Conservation (phyloP, 495 filamentous ascomycete species). For the Penicillium salamii region DNA sequence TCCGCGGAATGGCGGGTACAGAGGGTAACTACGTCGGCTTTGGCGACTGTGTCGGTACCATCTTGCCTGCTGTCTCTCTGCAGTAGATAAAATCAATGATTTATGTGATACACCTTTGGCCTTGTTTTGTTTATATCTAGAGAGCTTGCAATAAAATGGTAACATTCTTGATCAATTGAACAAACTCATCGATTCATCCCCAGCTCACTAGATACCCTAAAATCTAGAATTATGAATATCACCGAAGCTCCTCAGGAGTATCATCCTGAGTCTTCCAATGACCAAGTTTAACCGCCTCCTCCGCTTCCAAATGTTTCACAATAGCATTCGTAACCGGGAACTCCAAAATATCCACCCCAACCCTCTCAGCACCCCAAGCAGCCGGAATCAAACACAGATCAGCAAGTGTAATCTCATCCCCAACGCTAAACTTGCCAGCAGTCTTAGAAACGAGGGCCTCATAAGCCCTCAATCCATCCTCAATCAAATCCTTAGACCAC, state of each 20-base stretch:
- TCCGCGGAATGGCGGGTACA: conserved; percentile 65
- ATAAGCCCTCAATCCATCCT: conserved; percentile 47
- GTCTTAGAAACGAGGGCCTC: conserved; percentile 31
- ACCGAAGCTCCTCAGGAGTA: conserved; percentile 48
- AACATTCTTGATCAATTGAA: too few relatives aligned
- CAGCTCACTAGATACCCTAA: too few relatives aligned
- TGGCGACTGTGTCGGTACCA: conserved; percentile 63
- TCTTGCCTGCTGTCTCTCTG: conserved; percentile 44
- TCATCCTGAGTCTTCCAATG: conserved; percentile 48
- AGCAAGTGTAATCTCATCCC: conserved; percentile 48
- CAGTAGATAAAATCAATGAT: conserved; percentile 8
- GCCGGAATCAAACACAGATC: conserved; percentile 53
- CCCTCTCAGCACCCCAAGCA: conserved; percentile 48
- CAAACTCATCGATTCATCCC: too few relatives aligned
- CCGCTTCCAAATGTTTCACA: conserved; percentile 33
- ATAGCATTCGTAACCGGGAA: conserved; percentile 40
- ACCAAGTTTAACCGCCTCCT: conserved; percentile 37
- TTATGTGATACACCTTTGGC: conserved; percentile 1
- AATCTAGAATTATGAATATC: too few relatives aligned
- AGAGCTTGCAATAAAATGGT: conserved; percentile 8
- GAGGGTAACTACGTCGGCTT: conserved; percentile 68
- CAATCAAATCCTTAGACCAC: conserved; percentile 40
- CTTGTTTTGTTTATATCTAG: conserved; percentile 2
- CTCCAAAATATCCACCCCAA: conserved; percentile 41
- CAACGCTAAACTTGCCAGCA: conserved; percentile 48